Evolutionary conservation across 164 flowering plant species (phyloP), one percentile per base, ranked within the genome.

Genomic region (Vitis cinerea): DNA sequence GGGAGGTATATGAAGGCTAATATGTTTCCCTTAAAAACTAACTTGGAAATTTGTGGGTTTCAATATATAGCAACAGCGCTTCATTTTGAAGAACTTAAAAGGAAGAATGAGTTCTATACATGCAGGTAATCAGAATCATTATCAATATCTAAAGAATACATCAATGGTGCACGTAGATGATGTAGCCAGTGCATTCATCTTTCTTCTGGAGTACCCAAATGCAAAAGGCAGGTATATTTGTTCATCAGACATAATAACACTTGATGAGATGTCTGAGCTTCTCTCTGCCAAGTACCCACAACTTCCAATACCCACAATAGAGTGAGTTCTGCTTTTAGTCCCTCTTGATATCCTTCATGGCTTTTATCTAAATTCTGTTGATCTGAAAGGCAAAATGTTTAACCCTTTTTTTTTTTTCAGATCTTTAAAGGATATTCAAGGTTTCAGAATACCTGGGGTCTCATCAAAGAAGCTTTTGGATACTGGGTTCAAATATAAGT

Each of bases 261-360:
- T 79, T 9, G 19, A 65, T 3, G 29, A 77, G 30, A 49, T 83
- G 72, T n/a, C 58, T 50, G 49, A 74, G 30, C 71, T 81, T 61
- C 65, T 86, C 1, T 71, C 81, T 15, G 50, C 63, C 7, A 85
- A 66, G 47, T 86, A 75, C 51, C 88, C 93, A 0, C 83, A 85
- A 27, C 66, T 58, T 58, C 69, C 66, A 37, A 66, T 83, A 10
- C 86, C 84, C 16, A n/a, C 66, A 0, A 0, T 37, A 10, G 85
- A 83, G 90, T 84, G 59, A 85, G 85, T 77, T 19, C 11, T 12
- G n/a, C 12, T 59, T 10, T 17, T 16, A 8, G 14, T 13, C 54
- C 51, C 44, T 17, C 7, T 30, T 50, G 3, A 3, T 8, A 1
- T 54, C 10, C 8, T 57, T 9, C 8, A 8, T 14, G 10, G 13